Percentiles rank a stretch among this genome's conserved stretches.
phyloP scores from a whole-genome alignment of 75 land plant genomes.

The Sequoiadendron giganteum region DNA sequence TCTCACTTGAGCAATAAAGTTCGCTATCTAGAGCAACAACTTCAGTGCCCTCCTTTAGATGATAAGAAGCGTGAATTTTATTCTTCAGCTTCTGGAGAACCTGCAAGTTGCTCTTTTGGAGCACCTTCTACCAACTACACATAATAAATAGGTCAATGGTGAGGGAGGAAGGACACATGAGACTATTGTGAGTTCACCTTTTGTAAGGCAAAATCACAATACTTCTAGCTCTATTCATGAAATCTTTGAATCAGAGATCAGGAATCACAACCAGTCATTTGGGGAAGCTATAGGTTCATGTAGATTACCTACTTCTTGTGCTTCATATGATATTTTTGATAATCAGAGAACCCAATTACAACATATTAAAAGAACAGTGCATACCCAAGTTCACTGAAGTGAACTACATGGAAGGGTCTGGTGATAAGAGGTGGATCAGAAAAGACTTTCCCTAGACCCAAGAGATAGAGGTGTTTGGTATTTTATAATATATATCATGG shows the following conservation, averaged over 20 bases:
- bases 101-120: constrained; percentile 19
- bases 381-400: constrained; percentile 51
- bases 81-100: constrained; percentile 39
- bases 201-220: background rate
- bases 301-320: background rate
- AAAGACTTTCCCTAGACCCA: constrained; percentile 83
- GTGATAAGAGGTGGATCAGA: constrained; percentile 70
- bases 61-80: constrained; percentile 50
- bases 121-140: constrained; percentile 16
- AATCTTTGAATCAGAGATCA: background rate
- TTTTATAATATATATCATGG: background rate
- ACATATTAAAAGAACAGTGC: constrained; percentile 41
- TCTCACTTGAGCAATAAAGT: constrained; percentile 69
- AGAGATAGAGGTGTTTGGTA: constrained; percentile 68
- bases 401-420: constrained; percentile 81
- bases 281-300: background rate
- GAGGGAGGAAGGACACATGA: background rate
- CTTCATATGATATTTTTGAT: background rate
- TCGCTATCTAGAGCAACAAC: constrained; percentile 57
- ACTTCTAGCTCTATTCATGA: background rate
- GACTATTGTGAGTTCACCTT: background rate
- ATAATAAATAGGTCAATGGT: background rate
- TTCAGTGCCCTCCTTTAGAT: constrained; percentile 22
- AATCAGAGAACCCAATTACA: background rate
- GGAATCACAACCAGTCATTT: background rate